Percentiles rank a stretch among this genome's conserved stretches.
These are phyloP conservation scores for Rhodotorula sp. DNA, from an alignment of 1,284 basidiomycete species.

Conservation along the genomic window DNA sequence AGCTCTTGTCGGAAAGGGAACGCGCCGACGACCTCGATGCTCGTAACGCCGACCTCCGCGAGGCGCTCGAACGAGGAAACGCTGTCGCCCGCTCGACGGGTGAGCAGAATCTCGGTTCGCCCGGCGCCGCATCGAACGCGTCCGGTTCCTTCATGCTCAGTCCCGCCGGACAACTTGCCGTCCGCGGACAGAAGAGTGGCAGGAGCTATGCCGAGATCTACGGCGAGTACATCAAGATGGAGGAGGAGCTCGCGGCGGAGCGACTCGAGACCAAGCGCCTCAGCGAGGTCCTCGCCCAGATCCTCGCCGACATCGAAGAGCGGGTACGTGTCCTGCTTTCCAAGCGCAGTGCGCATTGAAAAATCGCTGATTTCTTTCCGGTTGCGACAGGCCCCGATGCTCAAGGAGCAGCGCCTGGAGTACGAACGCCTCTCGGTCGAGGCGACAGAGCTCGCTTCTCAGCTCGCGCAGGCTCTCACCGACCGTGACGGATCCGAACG, in stretches of 20 bases:
- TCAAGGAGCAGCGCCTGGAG: slow-evolving; percentile 80
- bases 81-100: not conserved
- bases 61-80: slow-evolving; percentile 47
- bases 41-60: slow-evolving; percentile 50
- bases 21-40: slow-evolving; percentile 51
- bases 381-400: slow-evolving; percentile 69
- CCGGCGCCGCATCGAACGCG: not conserved
- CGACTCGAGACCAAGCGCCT: slow-evolving; percentile 76
- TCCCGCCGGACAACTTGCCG: slow-evolving; percentile 31
- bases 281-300: slow-evolving; percentile 66
- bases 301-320: slow-evolving; percentile 83
- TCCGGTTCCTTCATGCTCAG: slow-evolving; percentile 30
- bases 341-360: not conserved
- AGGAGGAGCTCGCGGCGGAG: slow-evolving; percentile 75
- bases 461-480: slow-evolving; percentile 68
- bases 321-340: slow-evolving; percentile 59
- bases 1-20: slow-evolving; percentile 59
- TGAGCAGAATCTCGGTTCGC: not conserved
- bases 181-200: slow-evolving; percentile 54
- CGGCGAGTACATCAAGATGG: slow-evolving; percentile 76
- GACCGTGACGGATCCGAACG: slow-evolving; percentile 59
- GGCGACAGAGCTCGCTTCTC: slow-evolving; percentile 71
- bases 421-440: slow-evolving; percentile 76
- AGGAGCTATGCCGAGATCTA: slow-evolving; percentile 88
- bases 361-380: not conserved